phyloP scores from a whole-genome alignment of 2,329 filamentous ascomycete species.

The Ceratocystis colombiana region DNA sequence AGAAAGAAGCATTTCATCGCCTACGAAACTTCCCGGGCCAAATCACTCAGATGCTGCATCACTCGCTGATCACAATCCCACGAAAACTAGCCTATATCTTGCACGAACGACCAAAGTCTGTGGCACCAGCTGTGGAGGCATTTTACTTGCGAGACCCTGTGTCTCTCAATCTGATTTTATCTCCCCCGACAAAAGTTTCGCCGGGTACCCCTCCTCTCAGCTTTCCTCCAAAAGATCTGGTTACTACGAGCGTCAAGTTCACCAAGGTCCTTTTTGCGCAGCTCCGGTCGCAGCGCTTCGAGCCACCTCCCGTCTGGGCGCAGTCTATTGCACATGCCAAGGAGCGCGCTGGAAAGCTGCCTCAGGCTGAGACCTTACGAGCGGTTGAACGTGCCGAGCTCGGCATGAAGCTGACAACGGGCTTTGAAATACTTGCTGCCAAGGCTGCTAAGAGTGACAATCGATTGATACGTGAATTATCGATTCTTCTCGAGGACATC shows the following conservation, averaged over 20 bases:
- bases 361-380: slow-evolving; percentile 26
- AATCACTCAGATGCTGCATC: slow-evolving; percentile 65
- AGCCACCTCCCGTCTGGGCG: slow-evolving; percentile 48
- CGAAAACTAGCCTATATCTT: slow-evolving; percentile 72
- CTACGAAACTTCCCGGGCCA: slow-evolving; percentile 72
- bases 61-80: slow-evolving; percentile 62
- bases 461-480: slow-evolving; percentile 61
- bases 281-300: slow-evolving; percentile 73
- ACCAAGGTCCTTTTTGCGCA: slow-evolving; percentile 88
- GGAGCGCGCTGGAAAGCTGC: slow-evolving; percentile 27
- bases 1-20: slow-evolving; percentile 85
- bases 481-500: slow-evolving; percentile 64
- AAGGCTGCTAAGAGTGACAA: slow-evolving; percentile 59
- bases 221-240: slow-evolving; percentile 70
- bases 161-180: slow-evolving; percentile 57
- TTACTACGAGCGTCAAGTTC: slow-evolving; percentile 69
- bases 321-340: slow-evolving; percentile 25
- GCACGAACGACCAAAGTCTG: slow-evolving; percentile 60
- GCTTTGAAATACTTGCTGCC: slow-evolving; percentile 75
- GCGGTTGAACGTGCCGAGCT: slow-evolving; percentile 44
- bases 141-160: slow-evolving; percentile 87
- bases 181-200: slow-evolving; percentile 29
- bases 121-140: slow-evolving; percentile 75
- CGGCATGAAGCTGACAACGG: slow-evolving; percentile 83
- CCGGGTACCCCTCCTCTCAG: slow-evolving; percentile 40